Conservation (phyloP, 345 rosid genomes). For the Punica granatum region DNA sequence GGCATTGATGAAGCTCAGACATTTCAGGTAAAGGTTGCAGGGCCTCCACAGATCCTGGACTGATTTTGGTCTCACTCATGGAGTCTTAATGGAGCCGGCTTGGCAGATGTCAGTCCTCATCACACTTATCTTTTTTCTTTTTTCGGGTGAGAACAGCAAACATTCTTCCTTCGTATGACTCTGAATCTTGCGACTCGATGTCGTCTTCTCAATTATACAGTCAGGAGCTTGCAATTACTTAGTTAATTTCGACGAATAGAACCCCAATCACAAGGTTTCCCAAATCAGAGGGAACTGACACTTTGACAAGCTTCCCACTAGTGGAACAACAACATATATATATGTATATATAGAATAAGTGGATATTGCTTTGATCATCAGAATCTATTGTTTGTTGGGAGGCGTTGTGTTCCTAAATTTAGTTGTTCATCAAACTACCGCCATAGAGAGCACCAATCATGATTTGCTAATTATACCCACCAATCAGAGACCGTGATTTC, state of each 20-base stretch:
- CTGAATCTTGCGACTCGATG: not conserved
- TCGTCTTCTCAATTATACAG: not conserved
- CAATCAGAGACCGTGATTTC: not conserved
- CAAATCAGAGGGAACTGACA: not conserved
- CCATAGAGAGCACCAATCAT: not conserved
- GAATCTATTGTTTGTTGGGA: not conserved
- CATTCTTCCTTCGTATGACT: not conserved
- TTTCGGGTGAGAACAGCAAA: too few relatives aligned
- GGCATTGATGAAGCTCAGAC: too few relatives aligned
- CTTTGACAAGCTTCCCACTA: not conserved
- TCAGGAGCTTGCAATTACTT: too few relatives aligned
- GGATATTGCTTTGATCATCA: not conserved
- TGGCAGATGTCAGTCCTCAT: too few relatives aligned
- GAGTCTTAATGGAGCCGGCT: too few relatives aligned
- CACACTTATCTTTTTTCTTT: too few relatives aligned
- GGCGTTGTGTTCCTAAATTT: not conserved
- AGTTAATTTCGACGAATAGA: not conserved
- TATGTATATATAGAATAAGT: not conserved
- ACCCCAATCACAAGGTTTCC: not conserved
- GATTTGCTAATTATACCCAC: not conserved
- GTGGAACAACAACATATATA: not conserved
- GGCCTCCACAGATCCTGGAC: too few relatives aligned
- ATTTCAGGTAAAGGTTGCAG: too few relatives aligned
- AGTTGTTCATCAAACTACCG: slow-evolving; percentile 1
- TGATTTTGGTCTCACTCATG: too few relatives aligned